Percentiles rank a stretch among this genome's conserved stretches.
These are phyloP conservation scores for Leavenworthia alabamica DNA, from an alignment of 345 rosid species.

Conservation along the genomic window DNA sequence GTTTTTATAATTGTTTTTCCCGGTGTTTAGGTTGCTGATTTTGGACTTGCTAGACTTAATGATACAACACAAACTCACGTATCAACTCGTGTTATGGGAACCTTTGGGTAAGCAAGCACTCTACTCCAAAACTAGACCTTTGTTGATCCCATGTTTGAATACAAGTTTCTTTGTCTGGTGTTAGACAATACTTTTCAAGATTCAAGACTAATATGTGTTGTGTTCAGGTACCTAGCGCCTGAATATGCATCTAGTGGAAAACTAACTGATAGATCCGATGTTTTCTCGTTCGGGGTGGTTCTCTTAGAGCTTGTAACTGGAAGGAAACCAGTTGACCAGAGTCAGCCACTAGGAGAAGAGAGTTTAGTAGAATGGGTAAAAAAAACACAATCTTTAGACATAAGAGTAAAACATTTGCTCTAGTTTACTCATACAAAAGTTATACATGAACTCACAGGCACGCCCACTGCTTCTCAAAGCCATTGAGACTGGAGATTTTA, in stretches of 20 bases:
- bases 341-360: conserved; percentile 85
- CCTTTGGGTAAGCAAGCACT: conserved; percentile 73
- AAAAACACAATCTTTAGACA: conserved; percentile 5
- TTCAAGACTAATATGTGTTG: neutral
- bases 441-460: conserved; percentile 56
- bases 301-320: conserved; percentile 93
- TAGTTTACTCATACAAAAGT: conserved; percentile 31
- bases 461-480: conserved; percentile 64
- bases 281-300: conserved; percentile 91
- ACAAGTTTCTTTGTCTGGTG: neutral
- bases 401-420: conserved; percentile 29
- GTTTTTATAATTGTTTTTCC: neutral
- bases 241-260: conserved; percentile 98
- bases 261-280: conserved; percentile 89
- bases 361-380: conserved; percentile 98
- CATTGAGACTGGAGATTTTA: conserved; percentile 63
- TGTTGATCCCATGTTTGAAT: conserved; percentile 5
- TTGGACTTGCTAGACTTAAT: conserved; percentile 93
- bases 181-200: neutral
- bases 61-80: conserved; percentile 81
- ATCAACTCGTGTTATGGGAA: conserved; percentile 97
- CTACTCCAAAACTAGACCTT: conserved; percentile 24
- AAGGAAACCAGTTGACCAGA: conserved; percentile 79
- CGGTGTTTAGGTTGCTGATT: conserved; percentile 76
- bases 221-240: conserved; percentile 84